phyloP scores from a whole-genome alignment of 1,284 basidiomycete genomes.

The Abortiporus biennis region DNA sequence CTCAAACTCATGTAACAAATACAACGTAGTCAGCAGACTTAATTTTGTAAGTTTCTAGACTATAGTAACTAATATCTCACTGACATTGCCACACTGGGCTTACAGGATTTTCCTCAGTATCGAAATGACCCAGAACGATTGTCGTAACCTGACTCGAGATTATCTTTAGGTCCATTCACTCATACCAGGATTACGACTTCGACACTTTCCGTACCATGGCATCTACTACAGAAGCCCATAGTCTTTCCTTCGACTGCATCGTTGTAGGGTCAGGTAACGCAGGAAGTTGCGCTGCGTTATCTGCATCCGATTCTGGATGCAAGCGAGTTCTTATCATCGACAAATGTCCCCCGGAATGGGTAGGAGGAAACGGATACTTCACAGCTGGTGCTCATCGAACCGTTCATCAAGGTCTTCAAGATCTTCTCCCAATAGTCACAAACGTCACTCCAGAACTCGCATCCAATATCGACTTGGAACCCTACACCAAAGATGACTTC shows the following conservation, averaged over 20 bases:
- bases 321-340: slow-evolving; percentile 56
- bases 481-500: slow-evolving; percentile 52
- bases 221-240: no score
- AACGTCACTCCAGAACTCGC: slow-evolving; percentile 39
- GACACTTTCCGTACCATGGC: no score
- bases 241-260: slow-evolving; percentile 44
- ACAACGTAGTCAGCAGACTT: no score
- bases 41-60: no score
- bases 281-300: slow-evolving; percentile 57
- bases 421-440: slow-evolving; percentile 49
- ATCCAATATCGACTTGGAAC: slow-evolving; percentile 46
- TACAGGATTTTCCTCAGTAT: no score
- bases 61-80: no score
- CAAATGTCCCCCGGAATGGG: slow-evolving; percentile 58
- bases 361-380: slow-evolving; percentile 66
- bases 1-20: no score
- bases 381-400: slow-evolving; percentile 63
- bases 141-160: no score
- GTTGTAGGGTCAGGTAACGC: slow-evolving; percentile 66
- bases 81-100: no score
- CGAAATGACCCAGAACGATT: no score
- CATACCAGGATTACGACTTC: no score
- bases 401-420: slow-evolving; percentile 49
- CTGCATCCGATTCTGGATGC: slow-evolving; percentile 54
- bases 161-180: no score